phyloP scores from a whole-genome alignment of 805 yeast genomes.

The Novakomyces olei region DNA sequence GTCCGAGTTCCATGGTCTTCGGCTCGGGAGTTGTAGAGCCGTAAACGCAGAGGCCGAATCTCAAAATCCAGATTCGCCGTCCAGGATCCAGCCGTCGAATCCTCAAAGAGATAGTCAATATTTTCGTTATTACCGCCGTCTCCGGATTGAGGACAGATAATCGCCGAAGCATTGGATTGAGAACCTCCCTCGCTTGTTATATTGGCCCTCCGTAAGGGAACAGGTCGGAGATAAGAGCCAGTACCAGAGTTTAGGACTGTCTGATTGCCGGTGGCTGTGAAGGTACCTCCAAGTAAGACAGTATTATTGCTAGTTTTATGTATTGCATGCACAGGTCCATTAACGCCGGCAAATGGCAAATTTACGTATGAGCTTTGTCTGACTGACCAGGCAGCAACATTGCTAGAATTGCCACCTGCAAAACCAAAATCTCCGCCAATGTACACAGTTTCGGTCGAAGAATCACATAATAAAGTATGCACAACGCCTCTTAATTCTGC shows the following conservation, averaged over 20 bases:
- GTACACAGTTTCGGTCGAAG: slow-evolving; percentile 29
- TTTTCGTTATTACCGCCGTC: slow-evolving; percentile 6
- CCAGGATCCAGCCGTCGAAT: slow-evolving; percentile 40
- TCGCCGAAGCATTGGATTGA: slow-evolving; percentile 21
- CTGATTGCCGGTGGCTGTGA: slow-evolving; percentile 32
- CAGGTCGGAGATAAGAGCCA: slow-evolving; percentile 20
- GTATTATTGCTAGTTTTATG: slow-evolving; percentile 22
- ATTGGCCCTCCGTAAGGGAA: slow-evolving; percentile 36
- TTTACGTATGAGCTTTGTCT: slow-evolving; percentile 20
- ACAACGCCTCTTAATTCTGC: slow-evolving; percentile 20
- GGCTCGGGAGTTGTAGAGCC: slow-evolving; percentile 35
- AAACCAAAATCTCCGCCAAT: slow-evolving; percentile 73
- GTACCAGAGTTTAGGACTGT: neutral
- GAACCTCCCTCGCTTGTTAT: slow-evolving; percentile 20
- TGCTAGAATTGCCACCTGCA: slow-evolving; percentile 28
- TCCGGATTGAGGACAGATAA: slow-evolving; percentile 14
- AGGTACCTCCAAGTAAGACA: slow-evolving; percentile 62
- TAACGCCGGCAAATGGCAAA: slow-evolving; percentile 62
- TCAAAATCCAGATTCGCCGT: slow-evolving; percentile 33
- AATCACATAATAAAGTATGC: slow-evolving; percentile 26
- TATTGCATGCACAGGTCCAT: slow-evolving; percentile 38
- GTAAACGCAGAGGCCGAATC: slow-evolving; percentile 43
- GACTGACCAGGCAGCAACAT: slow-evolving; percentile 44
- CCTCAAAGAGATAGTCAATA: slow-evolving; percentile 30
- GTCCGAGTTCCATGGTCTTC: slow-evolving; percentile 27